Base-by-base conservation (phyloP, 2,329 filamentous ascomycete genomes). In the Ustilaginoidea virens region DNA sequence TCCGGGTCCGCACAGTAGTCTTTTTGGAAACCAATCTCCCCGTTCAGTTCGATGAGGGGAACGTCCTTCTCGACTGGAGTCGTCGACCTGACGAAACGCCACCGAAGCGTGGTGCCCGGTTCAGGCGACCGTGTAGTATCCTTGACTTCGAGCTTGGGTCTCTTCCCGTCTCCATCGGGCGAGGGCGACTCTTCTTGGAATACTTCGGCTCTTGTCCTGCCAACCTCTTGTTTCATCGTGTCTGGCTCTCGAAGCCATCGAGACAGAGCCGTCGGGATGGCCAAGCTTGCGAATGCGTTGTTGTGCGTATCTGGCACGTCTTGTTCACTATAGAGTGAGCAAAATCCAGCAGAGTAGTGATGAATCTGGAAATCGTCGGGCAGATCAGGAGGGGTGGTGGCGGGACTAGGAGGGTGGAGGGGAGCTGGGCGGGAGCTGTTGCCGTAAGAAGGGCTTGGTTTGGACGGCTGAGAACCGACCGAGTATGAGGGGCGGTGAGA, bases 401-500 rank as follows among this genome's bases (percentile, higher is more conserved):
- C 80, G 27, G 83, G 79, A 49, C 85, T 93, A 17, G 74, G 53
- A 50, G 74, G 61, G 52, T 77, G 63, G 42, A 59, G 53, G 48
- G 66, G 43, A 60, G 75, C 50, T 47, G 64, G 37, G 56, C 74
- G 53, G 56, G 72, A 49, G 48, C 77, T 81, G 47, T 78, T 82
- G 31, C 68, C 64, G 34, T 74, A 67, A 3, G 67, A 68, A 31
- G 79, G 68, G 33, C 72, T 73, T 34, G 74, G 69, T 42, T 77
- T 72, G 25, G 69, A 58, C 16, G 70, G 63, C 28, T 76, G 61
- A n/a, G 76, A 78, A 41, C 72, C 74, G 38, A 81, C 58, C 1
- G 86, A 92, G 33, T 77, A 74, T 18, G 75, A 85, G 1, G 80
- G 55, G 37, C 80, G 80, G 57, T 94, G 87, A 27, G 67, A 73